Evolutionary conservation across 352 stramenopile genomes (phyloP), one percentile per base, ranked within the genome.

Genomic region (Pythium guiyangense): DNA sequence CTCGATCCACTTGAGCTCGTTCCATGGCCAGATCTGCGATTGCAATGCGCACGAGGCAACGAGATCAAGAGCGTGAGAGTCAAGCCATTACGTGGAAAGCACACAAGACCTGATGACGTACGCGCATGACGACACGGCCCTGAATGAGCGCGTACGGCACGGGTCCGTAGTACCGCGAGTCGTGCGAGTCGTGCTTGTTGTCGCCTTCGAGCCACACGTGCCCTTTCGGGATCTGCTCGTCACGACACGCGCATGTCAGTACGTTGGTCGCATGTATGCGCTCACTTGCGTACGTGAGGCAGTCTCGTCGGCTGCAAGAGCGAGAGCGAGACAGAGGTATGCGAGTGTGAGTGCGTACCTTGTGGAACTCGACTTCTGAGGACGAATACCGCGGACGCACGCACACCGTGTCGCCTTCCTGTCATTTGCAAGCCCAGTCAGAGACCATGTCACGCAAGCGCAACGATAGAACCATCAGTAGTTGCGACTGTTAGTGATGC

Each of bases 201-300:
- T 99, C 96, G 45, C 96, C 96, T 76, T 99, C 94, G 15, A 99
- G 67, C 96, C 96, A 99, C 49, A 98, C 74, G 64, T 98, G 90
- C 34, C 96, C 93, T 53, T 90, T 83, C 3, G 96, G 96, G 25
- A 92, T 80, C 77, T 83, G 4, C 12, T 25, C 20, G 9, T 39
- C n/a, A 31, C 15, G n/a, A 45, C 47, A 20, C 27, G 66, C 31
- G 11, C 31, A 11, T 10, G 8, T 27, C 22, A 25, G 18, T 49
- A 17, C 51, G n/a, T 20, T 18, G 52, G 53, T 35, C 22, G 12
- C 22, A 42, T 11, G 4, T 35, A 47, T 44, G 11, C 22, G 22
- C 5, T 22, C 17, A n/a, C 47, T 39, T 37, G 4, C 25, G 22
- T 8, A 10, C 31, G 9, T 37, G 31, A 10, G 9, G 31, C 8